Evolutionary conservation across 2,329 filamentous ascomycete genomes (phyloP).

Genomic region (Neurospora sp.): DNA sequence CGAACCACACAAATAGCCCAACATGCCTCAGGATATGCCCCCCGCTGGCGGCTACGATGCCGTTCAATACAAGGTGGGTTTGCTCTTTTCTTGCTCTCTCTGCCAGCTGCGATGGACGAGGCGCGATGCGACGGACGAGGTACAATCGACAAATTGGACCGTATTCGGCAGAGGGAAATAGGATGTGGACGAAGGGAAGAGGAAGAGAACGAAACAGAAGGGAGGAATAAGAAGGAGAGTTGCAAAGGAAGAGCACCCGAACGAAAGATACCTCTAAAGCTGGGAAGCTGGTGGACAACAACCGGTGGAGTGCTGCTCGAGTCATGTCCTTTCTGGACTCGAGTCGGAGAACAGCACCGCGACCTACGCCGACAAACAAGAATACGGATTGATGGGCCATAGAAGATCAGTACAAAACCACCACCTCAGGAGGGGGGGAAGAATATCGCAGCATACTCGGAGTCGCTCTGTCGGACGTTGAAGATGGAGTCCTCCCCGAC

Average conservation of each 20-base stretch:
- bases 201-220: neutral
- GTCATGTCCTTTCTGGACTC: neutral
- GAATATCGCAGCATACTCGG: neutral
- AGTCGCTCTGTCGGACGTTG: neutral
- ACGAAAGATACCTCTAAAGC: neutral
- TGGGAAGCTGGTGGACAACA: neutral
- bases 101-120: neutral
- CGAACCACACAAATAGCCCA: conserved; percentile 26
- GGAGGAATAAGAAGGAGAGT: neutral
- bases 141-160: neutral
- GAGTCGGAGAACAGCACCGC: neutral
- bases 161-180: too few species aligned
- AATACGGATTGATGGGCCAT: neutral
- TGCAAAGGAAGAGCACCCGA: neutral
- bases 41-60: conserved; percentile 88
- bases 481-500: neutral
- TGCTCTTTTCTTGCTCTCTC: conserved; percentile 2
- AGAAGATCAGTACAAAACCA: neutral
- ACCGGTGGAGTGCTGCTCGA: neutral
- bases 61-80: conserved; percentile 84
- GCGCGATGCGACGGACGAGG: neutral
- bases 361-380: neutral
- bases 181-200: neutral
- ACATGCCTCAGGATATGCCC: conserved; percentile 97
- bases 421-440: neutral